These are phyloP conservation scores for Echinosphaeria canescens DNA, from an alignment of 2,329 filamentous ascomycete genomes.

Conservation along the genomic window DNA sequence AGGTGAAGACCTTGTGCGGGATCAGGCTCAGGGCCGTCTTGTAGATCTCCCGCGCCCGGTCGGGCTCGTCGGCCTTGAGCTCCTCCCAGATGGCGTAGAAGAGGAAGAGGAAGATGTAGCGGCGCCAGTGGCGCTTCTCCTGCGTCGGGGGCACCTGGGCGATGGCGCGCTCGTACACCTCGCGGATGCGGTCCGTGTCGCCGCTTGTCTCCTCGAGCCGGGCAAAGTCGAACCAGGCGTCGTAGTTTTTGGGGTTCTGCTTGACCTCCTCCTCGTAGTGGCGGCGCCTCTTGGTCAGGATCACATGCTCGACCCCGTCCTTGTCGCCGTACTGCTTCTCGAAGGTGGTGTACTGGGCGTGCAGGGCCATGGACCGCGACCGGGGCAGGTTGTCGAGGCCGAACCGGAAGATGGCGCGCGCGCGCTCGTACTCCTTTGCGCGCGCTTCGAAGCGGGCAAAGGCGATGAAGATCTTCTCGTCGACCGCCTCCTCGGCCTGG, in stretches of 20 bases:
- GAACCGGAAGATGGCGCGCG: slow-evolving; percentile 91
- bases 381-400: slow-evolving; percentile 80
- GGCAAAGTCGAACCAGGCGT: slow-evolving; percentile 92
- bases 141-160: slow-evolving; percentile 87
- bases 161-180: slow-evolving; percentile 89
- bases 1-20: slow-evolving; percentile 93
- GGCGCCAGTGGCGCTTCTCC: slow-evolving; percentile 91
- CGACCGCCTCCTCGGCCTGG: slow-evolving; percentile 84
- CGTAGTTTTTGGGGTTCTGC: slow-evolving; percentile 91
- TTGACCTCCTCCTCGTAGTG: slow-evolving; percentile 90
- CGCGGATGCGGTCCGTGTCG: slow-evolving; percentile 64
- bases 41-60: slow-evolving; percentile 76
- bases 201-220: slow-evolving; percentile 72
- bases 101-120: slow-evolving; percentile 95
- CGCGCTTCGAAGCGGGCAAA: slow-evolving; percentile 93
- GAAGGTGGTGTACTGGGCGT: slow-evolving; percentile 92
- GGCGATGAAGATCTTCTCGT: slow-evolving; percentile 86
- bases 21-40: slow-evolving; percentile 70
- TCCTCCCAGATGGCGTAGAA: slow-evolving; percentile 97
- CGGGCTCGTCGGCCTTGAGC: slow-evolving; percentile 56
- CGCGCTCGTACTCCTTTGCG: slow-evolving; percentile 85
- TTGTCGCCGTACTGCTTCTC: slow-evolving; percentile 94
- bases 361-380: slow-evolving; percentile 63
- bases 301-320: slow-evolving; percentile 87
- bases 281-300: slow-evolving; percentile 80